Percentiles rank a stretch among this genome's conserved stretches.
These are phyloP conservation scores for Venturia oleaginea DNA, from an alignment of 2,329 filamentous ascomycete species.

Conservation along the genomic window DNA sequence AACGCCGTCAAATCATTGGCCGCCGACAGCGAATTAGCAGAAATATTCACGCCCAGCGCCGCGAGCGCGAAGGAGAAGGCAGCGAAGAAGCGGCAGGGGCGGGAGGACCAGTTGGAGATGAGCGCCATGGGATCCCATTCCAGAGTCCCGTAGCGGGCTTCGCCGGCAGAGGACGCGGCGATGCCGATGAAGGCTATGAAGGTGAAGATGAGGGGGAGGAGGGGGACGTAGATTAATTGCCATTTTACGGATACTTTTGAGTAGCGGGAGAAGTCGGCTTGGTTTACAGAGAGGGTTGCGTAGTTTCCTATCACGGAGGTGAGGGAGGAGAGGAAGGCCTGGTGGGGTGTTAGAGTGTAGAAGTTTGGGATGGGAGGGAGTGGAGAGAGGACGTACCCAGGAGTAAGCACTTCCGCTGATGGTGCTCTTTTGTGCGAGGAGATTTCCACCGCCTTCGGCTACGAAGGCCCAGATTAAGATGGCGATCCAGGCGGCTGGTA, in stretches of 20 bases:
- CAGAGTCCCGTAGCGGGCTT: constrained; percentile 40
- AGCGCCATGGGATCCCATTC: constrained; percentile 37
- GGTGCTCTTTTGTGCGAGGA: constrained; percentile 38
- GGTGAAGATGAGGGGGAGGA: constrained; percentile 41
- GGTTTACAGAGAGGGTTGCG: constrained; percentile 43
- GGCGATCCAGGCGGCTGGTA: constrained; percentile 52
- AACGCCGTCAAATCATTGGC: constrained; percentile 46
- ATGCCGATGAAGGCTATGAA: constrained; percentile 46
- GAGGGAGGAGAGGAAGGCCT: constrained; percentile 38
- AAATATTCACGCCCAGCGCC: constrained; percentile 45
- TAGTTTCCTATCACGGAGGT: constrained; percentile 43
- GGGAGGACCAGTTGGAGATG: constrained; percentile 28
- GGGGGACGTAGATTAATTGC: constrained; percentile 42
- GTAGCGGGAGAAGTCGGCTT: constrained; percentile 50
- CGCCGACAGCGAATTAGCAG: constrained; percentile 43
- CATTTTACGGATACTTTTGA: constrained; percentile 39
- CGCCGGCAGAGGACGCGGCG: constrained; percentile 46
- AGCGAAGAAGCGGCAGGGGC: constrained; percentile 33
- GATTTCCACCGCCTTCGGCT: constrained; percentile 41
- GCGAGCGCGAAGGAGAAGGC: constrained; percentile 39
- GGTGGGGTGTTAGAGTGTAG: not conserved
- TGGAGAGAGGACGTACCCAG: constrained; percentile 29
- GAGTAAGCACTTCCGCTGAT: constrained; percentile 43
- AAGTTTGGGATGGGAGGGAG: no score
- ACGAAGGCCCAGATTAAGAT: constrained; percentile 56